Evolutionary conservation across 805 yeast species (phyloP).

Genomic region (Myxozyma lipomycoides): DNA sequence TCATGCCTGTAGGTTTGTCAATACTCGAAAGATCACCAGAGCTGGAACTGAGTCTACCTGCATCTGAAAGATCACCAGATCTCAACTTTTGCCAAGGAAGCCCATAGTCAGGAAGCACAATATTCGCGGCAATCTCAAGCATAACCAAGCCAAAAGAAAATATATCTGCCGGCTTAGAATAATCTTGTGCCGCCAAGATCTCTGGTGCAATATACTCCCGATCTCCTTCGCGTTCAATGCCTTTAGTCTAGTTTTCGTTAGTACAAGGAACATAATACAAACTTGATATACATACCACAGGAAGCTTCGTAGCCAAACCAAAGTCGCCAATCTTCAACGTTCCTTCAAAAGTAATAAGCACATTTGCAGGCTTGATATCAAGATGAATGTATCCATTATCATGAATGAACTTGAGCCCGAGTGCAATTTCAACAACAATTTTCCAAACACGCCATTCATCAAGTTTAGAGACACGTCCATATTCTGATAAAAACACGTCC

Average conservation of each 20-base stretch:
- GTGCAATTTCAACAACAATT: slow-evolving; percentile 74
- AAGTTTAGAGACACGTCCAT: slow-evolving; percentile 67
- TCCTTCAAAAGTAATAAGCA: slow-evolving; percentile 92
- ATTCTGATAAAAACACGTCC: slow-evolving; percentile 72
- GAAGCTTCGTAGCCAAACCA: slow-evolving; percentile 84
- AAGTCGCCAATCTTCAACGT: slow-evolving; percentile 91
- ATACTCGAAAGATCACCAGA: slow-evolving; percentile 55
- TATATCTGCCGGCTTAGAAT: slow-evolving; percentile 89
- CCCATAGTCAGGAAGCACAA: slow-evolving; percentile 91
- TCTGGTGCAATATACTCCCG: slow-evolving; percentile 98
- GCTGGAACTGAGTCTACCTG: slow-evolving; percentile 39
- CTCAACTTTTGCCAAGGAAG: slow-evolving; percentile 93
- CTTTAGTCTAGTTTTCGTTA: slow-evolving; percentile 29
- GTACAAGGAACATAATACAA: neutral
- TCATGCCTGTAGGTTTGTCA: slow-evolving; percentile 12
- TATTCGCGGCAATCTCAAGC: slow-evolving; percentile 94
- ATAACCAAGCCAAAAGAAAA: slow-evolving; percentile 91
- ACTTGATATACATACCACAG: slow-evolving; percentile 47
- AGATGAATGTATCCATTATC: slow-evolving; percentile 71
- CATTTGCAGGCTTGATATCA: slow-evolving; percentile 93
- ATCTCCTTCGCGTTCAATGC: slow-evolving; percentile 92
- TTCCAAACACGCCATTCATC: slow-evolving; percentile 99
- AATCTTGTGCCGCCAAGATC: slow-evolving; percentile 72
- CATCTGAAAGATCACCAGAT: slow-evolving; percentile 92
- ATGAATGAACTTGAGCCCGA: slow-evolving; percentile 80